A percentile compares a stretch with the other conserved stretches of the same genome.
phyloP scores from a whole-genome alignment of 352 stramenopile species.

The Phytophthora citrophthora region DNA sequence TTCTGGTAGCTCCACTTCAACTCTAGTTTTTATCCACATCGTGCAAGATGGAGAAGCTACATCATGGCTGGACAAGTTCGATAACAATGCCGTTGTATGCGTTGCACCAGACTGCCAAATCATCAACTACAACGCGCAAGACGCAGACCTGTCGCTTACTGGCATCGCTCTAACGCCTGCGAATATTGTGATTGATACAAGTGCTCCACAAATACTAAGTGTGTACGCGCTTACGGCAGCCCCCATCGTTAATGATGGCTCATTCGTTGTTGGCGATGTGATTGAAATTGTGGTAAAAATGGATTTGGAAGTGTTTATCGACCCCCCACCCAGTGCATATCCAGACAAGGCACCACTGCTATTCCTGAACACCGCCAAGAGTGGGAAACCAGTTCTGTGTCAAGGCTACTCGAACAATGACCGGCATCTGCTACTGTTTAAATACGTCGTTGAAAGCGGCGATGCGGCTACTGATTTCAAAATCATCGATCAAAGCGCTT shows the following conservation, averaged over 20 bases:
- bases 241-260: conserved; percentile 58
- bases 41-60: conserved; percentile 54
- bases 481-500: conserved; percentile 57
- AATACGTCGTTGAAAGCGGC: conserved; percentile 67
- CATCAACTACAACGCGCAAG: conserved; percentile 74
- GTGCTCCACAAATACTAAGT: conserved; percentile 56
- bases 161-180: conserved; percentile 48
- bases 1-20: conserved; percentile 50
- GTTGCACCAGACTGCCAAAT: conserved; percentile 48
- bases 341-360: conserved; percentile 78
- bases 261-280: conserved; percentile 80
- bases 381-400: conserved; percentile 62
- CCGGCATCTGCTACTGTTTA: conserved; percentile 68
- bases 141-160: conserved; percentile 43
- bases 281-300: conserved; percentile 85
- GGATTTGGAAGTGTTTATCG: conserved; percentile 77
- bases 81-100: conserved; percentile 61
- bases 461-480: conserved; percentile 61
- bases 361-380: conserved; percentile 58
- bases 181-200: conserved; percentile 69
- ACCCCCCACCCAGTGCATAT: conserved; percentile 71
- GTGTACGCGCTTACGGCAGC: conserved; percentile 68
- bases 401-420: conserved; percentile 62
- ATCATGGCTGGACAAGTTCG: conserved; percentile 58
- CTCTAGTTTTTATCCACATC: conserved; percentile 79